Evolutionary conservation across 441 rosid genomes (phyloP).

Genomic region (Dalechampia spathulata): DNA sequence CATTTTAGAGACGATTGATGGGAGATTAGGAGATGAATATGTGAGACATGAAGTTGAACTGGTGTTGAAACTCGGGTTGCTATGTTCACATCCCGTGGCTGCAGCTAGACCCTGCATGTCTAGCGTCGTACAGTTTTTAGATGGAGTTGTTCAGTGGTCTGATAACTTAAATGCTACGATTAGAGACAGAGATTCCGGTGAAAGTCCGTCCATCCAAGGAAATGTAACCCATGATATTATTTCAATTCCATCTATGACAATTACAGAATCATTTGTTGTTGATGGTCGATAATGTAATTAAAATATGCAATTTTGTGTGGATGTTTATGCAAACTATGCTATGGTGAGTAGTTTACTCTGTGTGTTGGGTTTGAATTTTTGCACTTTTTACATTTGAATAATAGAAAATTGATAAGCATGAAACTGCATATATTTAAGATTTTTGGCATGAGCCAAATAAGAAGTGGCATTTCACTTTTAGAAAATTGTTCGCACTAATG

Average conservation of each 20-base stretch:
- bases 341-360: too few relatives aligned
- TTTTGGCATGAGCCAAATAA: too few relatives aligned
- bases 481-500: too few relatives aligned
- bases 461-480: too few relatives aligned
- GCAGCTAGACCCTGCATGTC: conserved; percentile 42
- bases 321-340: too few relatives aligned
- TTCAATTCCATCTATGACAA: not conserved
- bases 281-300: conserved; percentile 1
- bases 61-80: conserved; percentile 47
- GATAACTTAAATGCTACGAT: conserved; percentile 1
- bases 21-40: conserved; percentile 30
- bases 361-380: too few relatives aligned
- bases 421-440: too few relatives aligned
- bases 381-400: too few relatives aligned
- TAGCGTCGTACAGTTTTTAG: conserved; percentile 31
- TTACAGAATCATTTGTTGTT: conserved; percentile 6
- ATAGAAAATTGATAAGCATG: too few relatives aligned
- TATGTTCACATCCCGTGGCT: conserved; percentile 38
- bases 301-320: too few relatives aligned
- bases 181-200: not conserved
- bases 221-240: too few relatives aligned
- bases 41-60: conserved; percentile 39
- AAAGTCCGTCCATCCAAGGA: not conserved
- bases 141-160: conserved; percentile 29
- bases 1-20: conserved; percentile 36